Conservation (phyloP, 345 rosid genomes). For the Brassica napus region Da-Ae NC_063444.1:1979001-1979500, state of each 20-base stretch:
- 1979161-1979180: constrained; percentile 17
- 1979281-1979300: neutral
- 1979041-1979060: constrained; percentile 54
- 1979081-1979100: constrained; percentile 46
- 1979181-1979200: neutral
- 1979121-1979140: constrained; percentile 63
- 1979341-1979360: neutral
- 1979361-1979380: neutral
- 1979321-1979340: neutral
- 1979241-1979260: neutral
- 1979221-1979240: neutral
- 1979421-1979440: neutral
- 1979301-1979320: neutral
- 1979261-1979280: neutral
- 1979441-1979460: neutral
- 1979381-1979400: neutral
- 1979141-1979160: constrained; percentile 7
- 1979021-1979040: constrained; percentile 59
- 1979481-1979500: neutral
- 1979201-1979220: neutral
- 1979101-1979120: constrained; percentile 49
- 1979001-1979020: constrained; percentile 44
- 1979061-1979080: constrained; percentile 52
- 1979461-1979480: neutral
- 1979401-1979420: neutral